These are phyloP conservation scores for Phytophthora syringae DNA, from an alignment of 352 stramenopile genomes.

Conservation along the genomic window DNA sequence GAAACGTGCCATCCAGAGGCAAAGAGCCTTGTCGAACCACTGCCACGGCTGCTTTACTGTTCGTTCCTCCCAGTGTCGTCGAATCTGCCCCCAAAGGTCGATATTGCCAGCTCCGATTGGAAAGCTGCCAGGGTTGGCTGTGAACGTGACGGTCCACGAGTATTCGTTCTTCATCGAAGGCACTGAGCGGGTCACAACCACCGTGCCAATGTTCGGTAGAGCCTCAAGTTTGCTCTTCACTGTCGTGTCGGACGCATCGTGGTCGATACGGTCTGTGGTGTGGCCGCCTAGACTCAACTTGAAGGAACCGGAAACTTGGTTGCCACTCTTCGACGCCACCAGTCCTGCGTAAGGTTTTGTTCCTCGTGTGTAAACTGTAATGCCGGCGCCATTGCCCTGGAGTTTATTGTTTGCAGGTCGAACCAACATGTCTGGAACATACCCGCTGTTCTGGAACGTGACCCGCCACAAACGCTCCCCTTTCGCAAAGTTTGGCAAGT, in stretches of 20 bases:
- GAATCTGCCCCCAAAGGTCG: constrained; percentile 48
- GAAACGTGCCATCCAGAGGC: constrained; percentile 69
- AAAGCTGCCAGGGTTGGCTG: constrained; percentile 93
- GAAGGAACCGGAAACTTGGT: constrained; percentile 91
- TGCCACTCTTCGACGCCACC: constrained; percentile 76
- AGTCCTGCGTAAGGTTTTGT: constrained; percentile 34
- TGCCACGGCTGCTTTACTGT: constrained; percentile 44
- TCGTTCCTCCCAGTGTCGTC: constrained; percentile 52
- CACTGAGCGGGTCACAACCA: constrained; percentile 82
- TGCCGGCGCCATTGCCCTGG: constrained; percentile 85
- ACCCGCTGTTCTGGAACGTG: constrained; percentile 91
- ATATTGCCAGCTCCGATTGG: constrained; percentile 81
- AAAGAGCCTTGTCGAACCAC: constrained; percentile 55
- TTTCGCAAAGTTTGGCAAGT: constrained; percentile 37
- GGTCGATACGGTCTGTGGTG: constrained; percentile 87
- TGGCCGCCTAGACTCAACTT: constrained; percentile 89
- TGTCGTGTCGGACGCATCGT: constrained; percentile 93
- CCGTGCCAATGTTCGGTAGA: constrained; percentile 93
- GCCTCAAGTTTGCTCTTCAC: constrained; percentile 92
- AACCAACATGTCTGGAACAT: constrained; percentile 89
- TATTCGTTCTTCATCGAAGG: constrained; percentile 92
- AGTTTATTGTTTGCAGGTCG: constrained; percentile 81
- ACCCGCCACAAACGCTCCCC: constrained; percentile 88
- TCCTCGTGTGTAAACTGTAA: constrained; percentile 84
- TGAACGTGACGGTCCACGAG: constrained; percentile 94